These are phyloP conservation scores for Gossypium davidsonii DNA, from an alignment of 441 rosid genomes.

Conservation along the genomic window DNA sequence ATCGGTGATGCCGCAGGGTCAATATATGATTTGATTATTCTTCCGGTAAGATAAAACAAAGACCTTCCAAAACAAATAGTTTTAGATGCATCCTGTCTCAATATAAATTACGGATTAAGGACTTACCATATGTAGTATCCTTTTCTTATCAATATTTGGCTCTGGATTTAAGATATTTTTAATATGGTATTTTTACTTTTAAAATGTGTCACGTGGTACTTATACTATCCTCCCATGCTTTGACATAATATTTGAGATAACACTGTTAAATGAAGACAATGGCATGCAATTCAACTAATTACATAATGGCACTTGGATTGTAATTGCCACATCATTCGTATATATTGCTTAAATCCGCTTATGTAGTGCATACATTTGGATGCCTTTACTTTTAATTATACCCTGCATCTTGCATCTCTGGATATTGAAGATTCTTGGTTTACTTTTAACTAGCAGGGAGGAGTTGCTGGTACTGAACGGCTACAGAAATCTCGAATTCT, in stretches of 20 bases:
- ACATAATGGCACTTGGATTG: too few relatives aligned
- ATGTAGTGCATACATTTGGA: neutral
- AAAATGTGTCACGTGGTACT: too few relatives aligned
- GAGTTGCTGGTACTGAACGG: conserved; percentile 45
- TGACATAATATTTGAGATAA: too few relatives aligned
- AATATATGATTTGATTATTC: conserved; percentile 66
- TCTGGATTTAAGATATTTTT: too few relatives aligned
- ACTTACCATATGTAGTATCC: neutral
- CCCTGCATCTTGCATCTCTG: neutral
- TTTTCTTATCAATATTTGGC: neutral
- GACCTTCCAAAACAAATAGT: neutral
- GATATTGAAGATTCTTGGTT: neutral
- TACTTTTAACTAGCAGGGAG: conserved; percentile 47
- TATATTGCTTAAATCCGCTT: too few relatives aligned
- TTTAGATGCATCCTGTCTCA: conserved; percentile 7
- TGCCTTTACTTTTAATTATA: neutral
- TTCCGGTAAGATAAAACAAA: conserved; percentile 59
- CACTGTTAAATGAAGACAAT: too few relatives aligned
- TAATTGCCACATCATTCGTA: too few relatives aligned
- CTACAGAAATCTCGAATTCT: conserved; percentile 63
- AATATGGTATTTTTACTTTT: too few relatives aligned
- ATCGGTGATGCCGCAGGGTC: conserved; percentile 53
- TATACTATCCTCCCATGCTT: too few relatives aligned
- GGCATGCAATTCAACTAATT: too few relatives aligned
- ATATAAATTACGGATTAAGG: neutral